These are phyloP conservation scores for Dothiorella sarmentorum DNA, from an alignment of 2,329 filamentous ascomycete species.

Conservation along the genomic window DNA sequence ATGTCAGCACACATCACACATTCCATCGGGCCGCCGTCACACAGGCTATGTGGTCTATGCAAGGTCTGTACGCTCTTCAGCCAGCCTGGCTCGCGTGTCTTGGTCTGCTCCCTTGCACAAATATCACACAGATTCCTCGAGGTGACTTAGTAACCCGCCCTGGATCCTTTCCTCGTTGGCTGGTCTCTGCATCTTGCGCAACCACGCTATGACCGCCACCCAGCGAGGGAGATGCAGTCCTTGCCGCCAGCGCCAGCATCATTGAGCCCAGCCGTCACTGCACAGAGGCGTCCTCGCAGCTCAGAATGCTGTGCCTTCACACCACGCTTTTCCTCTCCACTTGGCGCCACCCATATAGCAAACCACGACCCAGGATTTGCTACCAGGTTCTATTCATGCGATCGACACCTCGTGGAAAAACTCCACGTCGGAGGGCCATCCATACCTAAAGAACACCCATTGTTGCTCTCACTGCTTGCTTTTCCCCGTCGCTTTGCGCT, in stretches of 20 bases:
- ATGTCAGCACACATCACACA: not conserved
- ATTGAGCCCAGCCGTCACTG: not conserved
- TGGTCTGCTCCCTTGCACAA: conserved; percentile 10
- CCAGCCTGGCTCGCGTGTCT: conserved; percentile 14
- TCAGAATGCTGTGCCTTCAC: not conserved
- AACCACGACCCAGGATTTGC: conserved; percentile 6
- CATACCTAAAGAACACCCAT: not conserved
- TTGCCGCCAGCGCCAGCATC: not conserved
- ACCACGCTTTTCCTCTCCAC: not conserved
- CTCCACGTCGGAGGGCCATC: not conserved
- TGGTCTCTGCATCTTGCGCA: not conserved
- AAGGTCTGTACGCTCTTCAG: conserved; percentile 17
- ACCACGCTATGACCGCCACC: conserved; percentile 6
- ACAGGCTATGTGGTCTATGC: conserved; percentile 1
- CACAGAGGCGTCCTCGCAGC: conserved; percentile 7
- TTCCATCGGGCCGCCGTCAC: not conserved
- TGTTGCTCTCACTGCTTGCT: not conserved
- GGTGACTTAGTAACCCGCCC: not conserved
- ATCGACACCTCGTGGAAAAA: not conserved
- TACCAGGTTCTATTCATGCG: not conserved
- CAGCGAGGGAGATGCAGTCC: conserved; percentile 13
- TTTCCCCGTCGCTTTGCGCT: not conserved
- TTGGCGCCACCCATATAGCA: conserved; percentile 9
- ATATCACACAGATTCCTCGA: not conserved
- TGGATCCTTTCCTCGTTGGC: not conserved